Percentiles rank a stretch among this genome's conserved stretches.
Evolutionary conservation across 331 rosid genomes (phyloP).

Genomic region (Pyrus hybrid): DNA sequence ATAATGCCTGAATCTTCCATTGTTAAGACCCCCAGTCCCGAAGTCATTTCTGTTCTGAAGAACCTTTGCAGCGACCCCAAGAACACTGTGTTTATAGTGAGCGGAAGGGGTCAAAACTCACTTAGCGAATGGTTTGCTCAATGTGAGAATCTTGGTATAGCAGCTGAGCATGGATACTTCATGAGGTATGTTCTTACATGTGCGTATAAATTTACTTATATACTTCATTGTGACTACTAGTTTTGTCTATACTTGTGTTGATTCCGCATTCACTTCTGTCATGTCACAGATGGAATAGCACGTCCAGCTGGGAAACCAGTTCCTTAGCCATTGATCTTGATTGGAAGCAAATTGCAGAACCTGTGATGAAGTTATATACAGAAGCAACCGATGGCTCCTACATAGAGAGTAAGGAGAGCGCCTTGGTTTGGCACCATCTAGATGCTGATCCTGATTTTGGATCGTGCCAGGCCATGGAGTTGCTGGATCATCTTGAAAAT

Average conservation of each 20-base stretch:
- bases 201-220: background rate
- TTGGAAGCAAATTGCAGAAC: conserved; percentile 68
- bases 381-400: conserved; percentile 70
- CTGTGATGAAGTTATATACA: conserved; percentile 60
- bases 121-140: conserved; percentile 55
- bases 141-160: conserved; percentile 72
- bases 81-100: conserved; percentile 70
- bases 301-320: conserved; percentile 52
- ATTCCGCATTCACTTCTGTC: conserved; percentile 1
- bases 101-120: conserved; percentile 52
- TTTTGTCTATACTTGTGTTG: background rate
- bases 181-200: conserved; percentile 37
- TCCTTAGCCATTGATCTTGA: conserved; percentile 30
- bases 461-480: conserved; percentile 64
- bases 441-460: conserved; percentile 64
- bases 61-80: conserved; percentile 53
- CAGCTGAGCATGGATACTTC: conserved; percentile 85
- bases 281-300: conserved; percentile 50
- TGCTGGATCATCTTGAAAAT: conserved; percentile 60
- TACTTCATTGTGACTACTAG: background rate
- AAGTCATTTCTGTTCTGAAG: conserved; percentile 50
- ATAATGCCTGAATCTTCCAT: conserved; percentile 46
- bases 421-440: conserved; percentile 77
- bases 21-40: conserved; percentile 40
- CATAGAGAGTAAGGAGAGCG: conserved; percentile 78